Conservation (phyloP, 345 rosid species). For the Cardamine resedifolia region DNA sequence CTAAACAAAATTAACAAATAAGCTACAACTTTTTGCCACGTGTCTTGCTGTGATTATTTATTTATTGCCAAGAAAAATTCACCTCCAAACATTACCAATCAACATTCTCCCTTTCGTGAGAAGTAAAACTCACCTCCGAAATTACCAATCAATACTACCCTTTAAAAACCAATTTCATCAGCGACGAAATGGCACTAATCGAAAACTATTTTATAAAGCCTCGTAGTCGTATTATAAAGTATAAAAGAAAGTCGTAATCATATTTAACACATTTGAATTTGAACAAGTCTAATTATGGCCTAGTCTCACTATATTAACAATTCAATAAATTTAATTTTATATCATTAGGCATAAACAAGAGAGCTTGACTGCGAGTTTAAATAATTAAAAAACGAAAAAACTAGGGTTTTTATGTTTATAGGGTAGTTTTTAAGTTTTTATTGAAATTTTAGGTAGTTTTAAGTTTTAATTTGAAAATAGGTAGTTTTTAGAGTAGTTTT, state of each 20-base stretch:
- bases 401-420: no score
- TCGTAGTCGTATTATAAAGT: not conserved
- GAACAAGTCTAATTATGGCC: conserved; percentile 28
- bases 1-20: not conserved
- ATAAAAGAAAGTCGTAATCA: conserved; percentile 18
- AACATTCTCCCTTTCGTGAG: not conserved
- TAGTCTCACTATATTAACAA: conserved; percentile 16
- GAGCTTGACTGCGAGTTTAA: no score
- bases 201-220: not conserved
- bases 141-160: not conserved
- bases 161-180: no score
- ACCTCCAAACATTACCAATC: not conserved
- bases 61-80: not conserved
- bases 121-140: not conserved
- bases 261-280: conserved; percentile 13
- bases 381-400: no score
- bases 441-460: no score
- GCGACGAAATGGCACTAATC: not conserved
- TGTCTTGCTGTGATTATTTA: not conserved
- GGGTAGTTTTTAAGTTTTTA: no score
- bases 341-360: conserved; percentile 21
- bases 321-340: not conserved
- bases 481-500: no score
- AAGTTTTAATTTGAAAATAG: no score
- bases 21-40: not conserved